A percentile compares a stretch with the other conserved stretches of the same genome.
These are phyloP conservation scores for Fereydounia khargensis DNA, from an alignment of 1,284 basidiomycete species.

Conservation along the genomic window DNA sequence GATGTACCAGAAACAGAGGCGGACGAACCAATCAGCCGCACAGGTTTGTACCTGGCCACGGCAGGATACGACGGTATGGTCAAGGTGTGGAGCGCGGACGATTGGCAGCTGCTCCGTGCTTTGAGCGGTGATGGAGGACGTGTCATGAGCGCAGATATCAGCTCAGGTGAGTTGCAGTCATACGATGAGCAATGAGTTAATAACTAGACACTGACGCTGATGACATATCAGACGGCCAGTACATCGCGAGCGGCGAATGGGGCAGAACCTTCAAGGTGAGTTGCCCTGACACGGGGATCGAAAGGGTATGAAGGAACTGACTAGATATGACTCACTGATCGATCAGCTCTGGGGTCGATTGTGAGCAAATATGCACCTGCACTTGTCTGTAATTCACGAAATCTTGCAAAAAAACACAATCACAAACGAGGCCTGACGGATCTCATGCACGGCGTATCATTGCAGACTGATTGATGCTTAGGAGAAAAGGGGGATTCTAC, in stretches of 20 bases:
- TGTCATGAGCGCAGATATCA: constrained; percentile 93
- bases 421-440: no score
- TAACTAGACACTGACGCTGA: background rate
- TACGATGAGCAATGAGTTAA: background rate
- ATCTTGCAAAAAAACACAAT: no score
- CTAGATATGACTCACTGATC: no score
- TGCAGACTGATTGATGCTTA: no score
- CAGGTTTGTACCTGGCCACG: constrained; percentile 85
- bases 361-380: no score
- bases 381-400: no score
- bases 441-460: no score
- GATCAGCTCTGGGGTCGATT: no score
- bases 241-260: constrained; percentile 22
- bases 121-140: constrained; percentile 91
- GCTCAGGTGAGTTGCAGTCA: constrained; percentile 22
- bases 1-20: constrained; percentile 57
- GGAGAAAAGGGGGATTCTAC: no score
- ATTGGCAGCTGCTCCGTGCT: constrained; percentile 87
- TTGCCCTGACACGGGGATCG: no score
- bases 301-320: no score
- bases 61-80: constrained; percentile 93
- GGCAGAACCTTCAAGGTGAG: constrained; percentile 17
- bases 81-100: constrained; percentile 95
- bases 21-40: constrained; percentile 8
- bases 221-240: constrained; percentile 11